Conservation (phyloP, 148 eudicot genomes). For the Beta vulgaris region DNA sequence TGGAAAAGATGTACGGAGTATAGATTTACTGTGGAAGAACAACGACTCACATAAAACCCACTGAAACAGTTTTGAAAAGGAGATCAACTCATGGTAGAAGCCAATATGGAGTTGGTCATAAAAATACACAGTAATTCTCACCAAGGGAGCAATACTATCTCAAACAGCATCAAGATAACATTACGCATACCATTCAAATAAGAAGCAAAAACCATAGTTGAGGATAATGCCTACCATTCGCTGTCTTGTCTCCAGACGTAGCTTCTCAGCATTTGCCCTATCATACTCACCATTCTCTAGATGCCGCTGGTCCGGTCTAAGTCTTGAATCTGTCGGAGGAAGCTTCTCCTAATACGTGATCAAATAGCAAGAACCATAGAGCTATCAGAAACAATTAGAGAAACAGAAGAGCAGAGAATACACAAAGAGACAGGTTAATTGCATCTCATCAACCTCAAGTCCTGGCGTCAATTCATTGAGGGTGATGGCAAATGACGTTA, state of each 20-base stretch:
- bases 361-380: slow-evolving; percentile 44
- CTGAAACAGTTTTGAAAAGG: background rate
- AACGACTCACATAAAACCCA: background rate
- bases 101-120: background rate
- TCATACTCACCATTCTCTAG: slow-evolving; percentile 93
- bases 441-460: slow-evolving; percentile 53
- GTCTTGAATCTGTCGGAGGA: slow-evolving; percentile 91
- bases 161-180: background rate
- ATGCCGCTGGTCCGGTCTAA: slow-evolving; percentile 93
- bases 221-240: slow-evolving; percentile 55
- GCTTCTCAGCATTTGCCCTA: slow-evolving; percentile 81
- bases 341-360: slow-evolving; percentile 70
- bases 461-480: slow-evolving; percentile 89
- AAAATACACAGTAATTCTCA: background rate
- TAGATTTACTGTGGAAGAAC: background rate
- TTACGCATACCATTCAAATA: background rate
- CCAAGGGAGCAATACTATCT: background rate
- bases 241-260: slow-evolving; percentile 80
- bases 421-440: slow-evolving; percentile 19
- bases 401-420: slow-evolving; percentile 23
- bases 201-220: background rate
- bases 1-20: background rate
- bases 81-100: background rate
- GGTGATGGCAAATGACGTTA: slow-evolving; percentile 76
- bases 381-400: slow-evolving; percentile 28